Evolutionary conservation across 257 asterid species (phyloP), one percentile per base, ranked within the genome.

Genomic region (Paulownia fortunei): DNA sequence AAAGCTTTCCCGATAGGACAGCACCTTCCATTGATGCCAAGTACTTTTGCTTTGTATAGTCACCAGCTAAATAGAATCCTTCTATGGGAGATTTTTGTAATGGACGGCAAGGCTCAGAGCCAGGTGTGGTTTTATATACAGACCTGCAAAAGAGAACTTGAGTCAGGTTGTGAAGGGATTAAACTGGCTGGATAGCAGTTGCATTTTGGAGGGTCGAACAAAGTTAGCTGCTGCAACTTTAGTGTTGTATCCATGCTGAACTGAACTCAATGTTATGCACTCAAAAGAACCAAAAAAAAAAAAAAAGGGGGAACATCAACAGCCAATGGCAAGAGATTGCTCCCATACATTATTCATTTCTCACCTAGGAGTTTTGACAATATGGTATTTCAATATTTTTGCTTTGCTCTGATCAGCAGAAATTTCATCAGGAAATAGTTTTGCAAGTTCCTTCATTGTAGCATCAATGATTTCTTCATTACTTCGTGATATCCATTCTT

Each of bases 11-110:
- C 0, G 99, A 96, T 32, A 96, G 81, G 64, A 96, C 99, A 5
- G 97, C 98, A 8, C 99, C 99, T 90, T 96, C 99, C 99, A 96
- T 96, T 6, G 98, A 93, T 13, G 99, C 99, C 84, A 96, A 88
- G 85, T 96, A 96, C 44, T 93, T 96, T 64, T 96, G 99, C 89
- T 96, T 96, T 11, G 99, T 96, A 72, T 96, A 96, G 85, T 96
- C 99, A 23, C 98, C 99, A 2, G 99, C 97, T 80, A 96, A 84
- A 82, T 96, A 96, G 80, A 96, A 92, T 61, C 98, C 98, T 69
- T 88, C 86, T 23, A 96, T 78, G 2, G 99, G 98, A 60, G 99
- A 93, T 77, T 83, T 90, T 79, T 96, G 99, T 70, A 93, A 81
- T 8, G 99, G 99, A 15, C 98, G 96, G 54, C 94, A 92, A 6